Evolutionary conservation across 2,329 filamentous ascomycete species (phyloP).

Genomic region (Diaporthe amygdali): DNA sequence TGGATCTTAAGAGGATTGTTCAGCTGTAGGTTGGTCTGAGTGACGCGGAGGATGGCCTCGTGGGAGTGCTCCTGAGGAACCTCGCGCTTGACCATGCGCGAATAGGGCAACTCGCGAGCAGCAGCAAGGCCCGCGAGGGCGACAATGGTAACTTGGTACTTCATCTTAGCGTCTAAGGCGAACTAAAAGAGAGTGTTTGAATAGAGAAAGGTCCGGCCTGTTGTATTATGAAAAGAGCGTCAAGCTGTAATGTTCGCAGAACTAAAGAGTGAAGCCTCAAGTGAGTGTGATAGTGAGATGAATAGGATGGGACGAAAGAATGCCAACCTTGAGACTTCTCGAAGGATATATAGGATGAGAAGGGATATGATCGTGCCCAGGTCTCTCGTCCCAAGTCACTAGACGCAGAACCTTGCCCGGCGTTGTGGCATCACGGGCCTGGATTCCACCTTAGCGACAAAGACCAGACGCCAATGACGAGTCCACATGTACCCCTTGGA

Average conservation of each 20-base stretch:
- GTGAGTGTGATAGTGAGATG: conserved; percentile 17
- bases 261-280: conserved; percentile 21
- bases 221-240: conserved; percentile 21
- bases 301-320: neutral
- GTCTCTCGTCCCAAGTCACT: neutral
- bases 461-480: conserved; percentile 13
- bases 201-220: conserved; percentile 20
- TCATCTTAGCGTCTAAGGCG: conserved; percentile 31
- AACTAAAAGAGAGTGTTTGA: neutral
- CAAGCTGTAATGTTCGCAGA: conserved; percentile 21
- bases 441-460: neutral
- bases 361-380: neutral
- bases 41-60: conserved; percentile 44
- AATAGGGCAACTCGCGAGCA: conserved; percentile 36
- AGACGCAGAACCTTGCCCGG: neutral
- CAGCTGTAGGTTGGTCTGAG: conserved; percentile 43
- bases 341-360: conserved; percentile 15
- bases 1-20: conserved; percentile 55
- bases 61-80: conserved; percentile 60
- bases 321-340: neutral
- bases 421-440: conserved; percentile 12
- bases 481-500: conserved; percentile 19
- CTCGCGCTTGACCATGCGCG: conserved; percentile 43
- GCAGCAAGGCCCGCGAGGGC: conserved; percentile 36
- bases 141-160: conserved; percentile 36